Evolutionary conservation across 2,329 filamentous ascomycete species (phyloP), one percentile per base, ranked within the genome.

Genomic region (Penicillium brevicompactum): DNA sequence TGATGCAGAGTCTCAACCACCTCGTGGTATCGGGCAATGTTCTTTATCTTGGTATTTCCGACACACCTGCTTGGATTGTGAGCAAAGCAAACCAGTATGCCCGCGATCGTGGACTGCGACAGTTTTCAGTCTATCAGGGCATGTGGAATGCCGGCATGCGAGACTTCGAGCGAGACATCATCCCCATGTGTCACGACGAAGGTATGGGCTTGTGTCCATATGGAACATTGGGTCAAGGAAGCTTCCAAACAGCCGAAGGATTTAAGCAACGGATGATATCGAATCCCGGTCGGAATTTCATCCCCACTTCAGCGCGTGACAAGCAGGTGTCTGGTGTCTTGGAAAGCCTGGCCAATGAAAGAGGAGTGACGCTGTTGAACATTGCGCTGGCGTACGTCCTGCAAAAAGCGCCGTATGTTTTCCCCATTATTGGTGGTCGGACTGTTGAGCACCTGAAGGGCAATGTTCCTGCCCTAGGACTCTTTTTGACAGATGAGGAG

Each of bases 121-220:
- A 82, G 37, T 92, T 92, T 73, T 81, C 77, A 21, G 82, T 90
- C 16, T 90, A 89, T 66, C 86, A 89, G 71, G 87, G 87, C 9
- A 76, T 74, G 10, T 90, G 86, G 85, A 83, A 76, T 21, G 78
- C 81, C 16, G 79, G 76, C 1, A 78, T 84, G 46, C 82, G 88
- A 22, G 88, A 91, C 69, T 83, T 89, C 48, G 86, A 88, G 74
- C 79, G 85, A 22, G 86, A 88, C n/a, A 86, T 88, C 62, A 79
- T 90, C 34, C 85, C 85, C 41, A 89, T 89, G 87, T 78, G 74
- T 38, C 77, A 77, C 37, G 77, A 80, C 30, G 84, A 88, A 64
- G 85, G 86, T 32, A 87, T 88, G 82, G 84, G 75, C 0, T 64
- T 87, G 2, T 78, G 78, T 0, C 82, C 84, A 1, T 84, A 78